phyloP scores from a whole-genome alignment of 106 monocot species.

The Acorus calamus region DNA sequence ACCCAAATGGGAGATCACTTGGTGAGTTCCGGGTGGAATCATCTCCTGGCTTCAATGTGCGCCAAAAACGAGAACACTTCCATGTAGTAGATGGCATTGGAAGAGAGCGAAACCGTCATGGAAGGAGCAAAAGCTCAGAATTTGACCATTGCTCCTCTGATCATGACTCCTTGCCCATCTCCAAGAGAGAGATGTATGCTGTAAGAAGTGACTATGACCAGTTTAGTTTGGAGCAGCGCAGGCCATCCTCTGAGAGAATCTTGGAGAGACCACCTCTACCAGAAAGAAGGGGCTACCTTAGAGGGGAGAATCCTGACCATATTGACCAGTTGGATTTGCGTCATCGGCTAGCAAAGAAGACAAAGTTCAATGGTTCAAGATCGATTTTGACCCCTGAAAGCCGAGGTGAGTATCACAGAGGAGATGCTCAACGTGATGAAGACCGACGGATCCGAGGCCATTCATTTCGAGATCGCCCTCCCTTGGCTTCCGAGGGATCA shows the following conservation, averaged over 20 bases:
- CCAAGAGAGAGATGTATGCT: slow-evolving; percentile 35
- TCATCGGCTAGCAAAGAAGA: slow-evolving; percentile 53
- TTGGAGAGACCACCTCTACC: slow-evolving; percentile 18
- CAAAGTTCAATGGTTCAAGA: slow-evolving; percentile 41
- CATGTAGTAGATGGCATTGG: slow-evolving; percentile 32
- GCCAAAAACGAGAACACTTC: slow-evolving; percentile 28
- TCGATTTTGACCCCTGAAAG: slow-evolving; percentile 21
- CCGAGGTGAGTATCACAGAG: slow-evolving; percentile 7
- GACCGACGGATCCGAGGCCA: slow-evolving; percentile 13
- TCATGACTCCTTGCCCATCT: slow-evolving; percentile 15
- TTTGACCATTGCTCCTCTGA: slow-evolving; percentile 25
- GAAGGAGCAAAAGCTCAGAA: slow-evolving; percentile 14
- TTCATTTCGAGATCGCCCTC: slow-evolving; percentile 12
- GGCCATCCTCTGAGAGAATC: slow-evolving; percentile 28
- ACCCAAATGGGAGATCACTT: slow-evolving; percentile 33
- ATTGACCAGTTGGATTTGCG: slow-evolving; percentile 64
- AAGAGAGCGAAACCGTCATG: slow-evolving; percentile 11
- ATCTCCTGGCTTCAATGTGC: slow-evolving; percentile 72
- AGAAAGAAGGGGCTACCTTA: slow-evolving; percentile 20
- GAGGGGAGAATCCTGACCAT: slow-evolving; percentile 15
- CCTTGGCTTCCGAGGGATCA: slow-evolving; percentile 5
- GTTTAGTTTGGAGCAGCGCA: slow-evolving; percentile 18
- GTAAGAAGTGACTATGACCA: slow-evolving; percentile 25
- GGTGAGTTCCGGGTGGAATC: slow-evolving; percentile 59
- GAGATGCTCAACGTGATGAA: slow-evolving; percentile 19